phyloP scores from a whole-genome alignment of 2,329 filamentous ascomycete genomes.

The Chalaropsis ovoidea region DNA sequence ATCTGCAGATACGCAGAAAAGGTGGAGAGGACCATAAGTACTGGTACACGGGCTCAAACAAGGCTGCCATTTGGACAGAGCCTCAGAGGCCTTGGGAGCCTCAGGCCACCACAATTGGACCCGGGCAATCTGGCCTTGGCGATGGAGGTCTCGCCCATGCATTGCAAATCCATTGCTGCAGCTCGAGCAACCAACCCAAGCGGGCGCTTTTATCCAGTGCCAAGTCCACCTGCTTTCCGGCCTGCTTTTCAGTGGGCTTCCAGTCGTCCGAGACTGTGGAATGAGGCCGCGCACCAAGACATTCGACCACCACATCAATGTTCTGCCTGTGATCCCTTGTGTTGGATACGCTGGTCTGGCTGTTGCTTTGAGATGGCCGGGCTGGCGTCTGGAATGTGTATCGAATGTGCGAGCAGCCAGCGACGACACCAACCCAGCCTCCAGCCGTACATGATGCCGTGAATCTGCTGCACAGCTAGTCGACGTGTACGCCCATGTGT shows the following conservation, averaged over 20 bases:
- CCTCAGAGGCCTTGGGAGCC: background rate
- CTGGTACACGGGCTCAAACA: background rate
- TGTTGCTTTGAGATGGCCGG: too few species aligned
- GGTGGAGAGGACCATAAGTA: background rate
- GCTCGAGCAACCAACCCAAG: background rate
- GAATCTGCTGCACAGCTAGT: too few species aligned
- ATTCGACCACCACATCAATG: background rate
- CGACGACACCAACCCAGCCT: too few species aligned
- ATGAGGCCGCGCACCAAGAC: slow-evolving; percentile 10
- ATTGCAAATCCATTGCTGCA: too few species aligned
- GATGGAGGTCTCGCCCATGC: too few species aligned
- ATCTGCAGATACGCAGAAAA: background rate
- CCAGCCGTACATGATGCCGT: too few species aligned
- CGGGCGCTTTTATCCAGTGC: background rate
- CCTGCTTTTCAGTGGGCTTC: slow-evolving; percentile 4
- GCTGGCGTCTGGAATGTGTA: too few species aligned
- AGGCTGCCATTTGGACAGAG: background rate
- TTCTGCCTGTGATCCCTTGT: slow-evolving; percentile 1
- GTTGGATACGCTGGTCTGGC: too few species aligned
- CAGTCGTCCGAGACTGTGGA: slow-evolving; percentile 13
- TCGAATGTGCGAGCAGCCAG: too few species aligned
- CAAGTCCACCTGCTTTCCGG: too few species aligned
- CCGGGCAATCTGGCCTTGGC: too few species aligned
- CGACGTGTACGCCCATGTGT: too few species aligned
- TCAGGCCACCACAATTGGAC: background rate